These are phyloP conservation scores for Basidioascus undulatus DNA, from an alignment of 768 basidiomycete genomes.

Conservation along the genomic window DNA sequence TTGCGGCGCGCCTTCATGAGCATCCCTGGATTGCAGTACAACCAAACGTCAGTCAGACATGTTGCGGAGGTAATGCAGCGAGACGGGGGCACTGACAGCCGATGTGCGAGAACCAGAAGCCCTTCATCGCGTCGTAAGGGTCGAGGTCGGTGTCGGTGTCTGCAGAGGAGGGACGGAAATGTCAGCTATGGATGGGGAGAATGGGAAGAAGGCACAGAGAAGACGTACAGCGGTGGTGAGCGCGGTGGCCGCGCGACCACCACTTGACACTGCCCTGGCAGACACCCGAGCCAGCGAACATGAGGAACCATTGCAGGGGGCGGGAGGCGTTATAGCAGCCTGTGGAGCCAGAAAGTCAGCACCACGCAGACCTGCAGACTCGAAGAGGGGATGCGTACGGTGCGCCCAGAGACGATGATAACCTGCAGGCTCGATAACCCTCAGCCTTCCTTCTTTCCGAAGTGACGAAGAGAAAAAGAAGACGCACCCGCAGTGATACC, in stretches of 20 bases:
- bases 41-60: constrained; percentile 12
- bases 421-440: too few species aligned
- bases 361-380: too few species aligned
- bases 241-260: constrained; percentile 22
- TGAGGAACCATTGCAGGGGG: constrained; percentile 18
- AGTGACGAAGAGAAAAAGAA: too few species aligned
- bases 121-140: constrained; percentile 80
- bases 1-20: constrained; percentile 66
- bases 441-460: too few species aligned
- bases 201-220: too few species aligned
- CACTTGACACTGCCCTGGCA: constrained; percentile 22
- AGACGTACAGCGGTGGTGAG: constrained; percentile 19
- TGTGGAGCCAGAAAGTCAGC: too few species aligned
- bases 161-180: too few species aligned
- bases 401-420: constrained; percentile 98
- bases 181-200: too few species aligned
- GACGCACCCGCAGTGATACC: constrained; percentile 22
- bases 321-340: constrained; percentile 19
- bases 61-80: background rate
- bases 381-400: too few species aligned
- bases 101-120: constrained; percentile 63
- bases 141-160: constrained; percentile 73
- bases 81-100: constrained; percentile 35
- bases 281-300: constrained; percentile 19
- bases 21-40: too few species aligned